Evolutionary conservation across 148 eudicot genomes (phyloP).

Genomic region (Cornus controversa): DNA sequence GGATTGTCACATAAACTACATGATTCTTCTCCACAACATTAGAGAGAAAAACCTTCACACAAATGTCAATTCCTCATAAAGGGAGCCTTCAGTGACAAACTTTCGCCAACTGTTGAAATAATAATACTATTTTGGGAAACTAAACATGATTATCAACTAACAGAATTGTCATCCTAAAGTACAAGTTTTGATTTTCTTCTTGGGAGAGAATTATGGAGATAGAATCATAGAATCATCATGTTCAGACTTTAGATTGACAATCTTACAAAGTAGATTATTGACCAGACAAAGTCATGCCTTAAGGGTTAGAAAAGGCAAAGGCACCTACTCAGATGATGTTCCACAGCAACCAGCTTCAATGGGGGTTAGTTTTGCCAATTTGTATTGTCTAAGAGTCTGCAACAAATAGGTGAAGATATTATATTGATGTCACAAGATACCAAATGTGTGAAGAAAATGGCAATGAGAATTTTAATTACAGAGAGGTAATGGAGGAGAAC

Average conservation of each 20-base stretch:
- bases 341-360: conserved; percentile 92
- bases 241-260: conserved; percentile 63
- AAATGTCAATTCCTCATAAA: neutral
- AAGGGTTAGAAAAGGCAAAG: too few relatives aligned
- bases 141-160: neutral
- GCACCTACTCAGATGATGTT: too few relatives aligned
- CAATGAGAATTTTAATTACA: neutral
- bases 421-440: too few relatives aligned
- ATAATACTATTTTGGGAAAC: neutral
- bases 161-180: neutral
- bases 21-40: neutral
- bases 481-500: neutral
- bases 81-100: neutral
- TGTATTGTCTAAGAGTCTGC: conserved; percentile 78
- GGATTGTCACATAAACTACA: neutral
- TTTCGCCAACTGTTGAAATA: neutral
- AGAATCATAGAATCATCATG: neutral
- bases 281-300: too few relatives aligned
- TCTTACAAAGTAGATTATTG: conserved; percentile 78
- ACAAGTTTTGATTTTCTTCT: neutral
- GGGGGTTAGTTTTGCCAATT: conserved; percentile 71
- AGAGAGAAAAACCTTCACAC: neutral
- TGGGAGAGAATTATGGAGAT: neutral
- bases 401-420: conserved; percentile 9
- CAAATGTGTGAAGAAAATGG: conserved; percentile 2